phyloP scores from a whole-genome alignment of 306 rosid species.

The Boehmeria nivea region DNA sequence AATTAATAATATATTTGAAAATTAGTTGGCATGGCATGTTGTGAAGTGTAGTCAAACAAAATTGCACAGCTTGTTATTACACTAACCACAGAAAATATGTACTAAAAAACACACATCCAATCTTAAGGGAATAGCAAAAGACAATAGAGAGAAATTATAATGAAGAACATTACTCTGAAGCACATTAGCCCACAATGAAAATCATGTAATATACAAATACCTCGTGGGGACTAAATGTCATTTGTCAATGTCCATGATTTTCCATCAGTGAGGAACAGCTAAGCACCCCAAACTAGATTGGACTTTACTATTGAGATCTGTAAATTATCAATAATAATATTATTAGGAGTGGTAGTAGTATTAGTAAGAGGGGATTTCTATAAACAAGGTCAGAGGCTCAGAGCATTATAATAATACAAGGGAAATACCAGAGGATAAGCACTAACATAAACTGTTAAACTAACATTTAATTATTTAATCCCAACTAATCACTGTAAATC shows the following conservation, averaged over 20 bases:
- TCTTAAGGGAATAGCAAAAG: slow-evolving; percentile 23
- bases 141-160: slow-evolving; percentile 4
- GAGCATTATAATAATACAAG: slow-evolving; percentile 28
- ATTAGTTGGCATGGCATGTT: too few relatives aligned
- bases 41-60: not conserved
- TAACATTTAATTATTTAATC: not conserved
- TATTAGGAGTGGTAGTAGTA: not conserved
- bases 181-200: slow-evolving; percentile 35
- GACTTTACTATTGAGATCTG: slow-evolving; percentile 34
- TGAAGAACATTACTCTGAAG: slow-evolving; percentile 20
- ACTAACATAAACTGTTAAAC: slow-evolving; percentile 8
- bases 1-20: too few relatives aligned
- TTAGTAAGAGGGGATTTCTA: slow-evolving; percentile 21
- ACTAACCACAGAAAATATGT: slow-evolving; percentile 13
- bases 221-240: slow-evolving; percentile 34
- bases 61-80: slow-evolving; percentile 9
- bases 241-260: slow-evolving; percentile 18
- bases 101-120: slow-evolving; percentile 25
- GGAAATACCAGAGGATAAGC: slow-evolving; percentile 18
- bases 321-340: not conserved
- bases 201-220: slow-evolving; percentile 5
- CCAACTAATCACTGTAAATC: slow-evolving; percentile 19
- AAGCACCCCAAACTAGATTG: slow-evolving; percentile 31
- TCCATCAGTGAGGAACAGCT: slow-evolving; percentile 33
- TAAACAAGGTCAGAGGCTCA: slow-evolving; percentile 32